Evolutionary conservation across 2,329 filamentous ascomycete genomes (phyloP), one percentile per base, ranked within the genome.

Genomic region (Colletotrichum falcatum): DNA sequence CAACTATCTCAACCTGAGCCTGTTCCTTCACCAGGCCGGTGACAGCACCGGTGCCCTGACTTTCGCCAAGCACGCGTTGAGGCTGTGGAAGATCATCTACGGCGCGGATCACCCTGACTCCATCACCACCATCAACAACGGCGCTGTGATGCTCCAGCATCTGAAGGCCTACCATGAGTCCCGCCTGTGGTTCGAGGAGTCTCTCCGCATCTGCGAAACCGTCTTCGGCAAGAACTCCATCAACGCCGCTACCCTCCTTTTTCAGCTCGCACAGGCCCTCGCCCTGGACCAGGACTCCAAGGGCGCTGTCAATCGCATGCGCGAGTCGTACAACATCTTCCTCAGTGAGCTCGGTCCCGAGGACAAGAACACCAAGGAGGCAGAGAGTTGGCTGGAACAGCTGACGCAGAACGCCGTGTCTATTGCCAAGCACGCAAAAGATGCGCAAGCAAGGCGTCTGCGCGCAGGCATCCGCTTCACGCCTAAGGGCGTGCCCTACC

Each of bases 111-210:
- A 99, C 82, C 96, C 96, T 3, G 96, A 99, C 83, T 97, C 94
- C 11, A 98, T 99, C 82, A 99, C 97, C 11, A 98, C 96, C 20
- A 92, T 98, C 82, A 99, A 98, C 88, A 99, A 99, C 78, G 95
- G 94, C 26, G 96, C 96, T 9, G 96, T 99, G 71, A 99, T 99
- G 96, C 90, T 99, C 69, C 96, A 99, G 82, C 91, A 94, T 66
- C 88, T 98, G 76, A 97, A 98, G 86, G 91, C 93, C 72, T 99
- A 97, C 84, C 92, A 95, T 76, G 94, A 97, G 82, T 98, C 95
- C 55, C 92, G 96, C 61, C 87, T 95, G 73, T 99, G 96, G 96
- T 99, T 99, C 78, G 96, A 98, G 82, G 92, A 94, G 74, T 97
- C 95, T 12, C 89, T 98, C 61, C 88, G 89, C 53, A 91, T 98